Evolutionary conservation across 495 filamentous ascomycete species (phyloP).

Genomic region (Aspergillus homomorphus): DNA sequence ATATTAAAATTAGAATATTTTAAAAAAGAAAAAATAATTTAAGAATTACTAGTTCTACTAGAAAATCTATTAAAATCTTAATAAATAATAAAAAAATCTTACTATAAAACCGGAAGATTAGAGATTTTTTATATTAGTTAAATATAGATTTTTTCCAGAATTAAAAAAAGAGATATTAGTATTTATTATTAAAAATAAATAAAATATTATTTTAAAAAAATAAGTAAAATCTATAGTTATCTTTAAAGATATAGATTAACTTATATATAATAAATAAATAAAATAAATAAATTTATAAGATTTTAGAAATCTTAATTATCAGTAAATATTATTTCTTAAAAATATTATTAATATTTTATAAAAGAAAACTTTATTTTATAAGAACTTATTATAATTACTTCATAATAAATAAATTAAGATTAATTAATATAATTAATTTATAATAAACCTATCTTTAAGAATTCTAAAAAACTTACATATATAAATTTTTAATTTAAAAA

Average conservation of each 20-base stretch:
- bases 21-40: not conserved
- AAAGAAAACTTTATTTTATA: not conserved
- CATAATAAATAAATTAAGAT: not conserved
- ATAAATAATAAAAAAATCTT: not conserved
- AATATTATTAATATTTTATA: not conserved
- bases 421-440: not conserved
- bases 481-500: slow-evolving; percentile 2
- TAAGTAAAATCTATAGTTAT: not conserved
- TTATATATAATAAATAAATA: not conserved
- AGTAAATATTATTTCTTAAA: not conserved
- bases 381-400: not conserved
- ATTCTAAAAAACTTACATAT: not conserved
- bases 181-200: not conserved
- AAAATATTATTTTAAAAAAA: not conserved
- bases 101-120: not conserved
- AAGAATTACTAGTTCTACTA: not conserved
- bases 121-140: not conserved
- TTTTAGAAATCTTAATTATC: slow-evolving; percentile 1
- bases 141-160: not conserved
- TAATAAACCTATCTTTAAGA: not conserved
- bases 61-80: not conserved
- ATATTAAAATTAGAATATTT: not conserved
- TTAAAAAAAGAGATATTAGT: not conserved
- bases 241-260: not conserved
- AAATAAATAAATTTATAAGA: not conserved